Conservation (phyloP, 139 green algal genomes). For the Chlorella sorokiniana region DNA sequence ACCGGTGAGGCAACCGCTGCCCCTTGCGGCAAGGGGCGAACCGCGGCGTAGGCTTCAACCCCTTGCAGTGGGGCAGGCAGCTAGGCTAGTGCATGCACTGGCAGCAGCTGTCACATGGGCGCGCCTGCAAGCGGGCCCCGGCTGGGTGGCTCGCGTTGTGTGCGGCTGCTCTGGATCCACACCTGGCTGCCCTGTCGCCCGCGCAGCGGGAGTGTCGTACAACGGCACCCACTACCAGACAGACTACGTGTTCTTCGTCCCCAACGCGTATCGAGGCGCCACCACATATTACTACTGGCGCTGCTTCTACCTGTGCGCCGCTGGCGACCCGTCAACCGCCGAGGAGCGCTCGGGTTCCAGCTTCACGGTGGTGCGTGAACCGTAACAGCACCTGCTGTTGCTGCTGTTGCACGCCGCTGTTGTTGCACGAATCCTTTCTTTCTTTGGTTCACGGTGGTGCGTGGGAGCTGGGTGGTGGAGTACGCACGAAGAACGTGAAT, state of each 20-base stretch:
- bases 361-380: slow-evolving; percentile 21
- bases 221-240: background rate
- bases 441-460: too few relatives aligned
- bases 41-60: too few relatives aligned
- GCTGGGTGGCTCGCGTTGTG: background rate
- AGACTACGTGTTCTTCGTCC: background rate
- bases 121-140: too few relatives aligned
- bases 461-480: background rate
- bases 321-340: background rate
- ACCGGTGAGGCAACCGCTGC: background rate
- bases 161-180: background rate
- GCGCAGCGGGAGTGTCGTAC: background rate
- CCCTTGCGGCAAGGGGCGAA: too few relatives aligned
- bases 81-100: too few relatives aligned
- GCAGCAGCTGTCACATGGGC: background rate
- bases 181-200: background rate
- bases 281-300: slow-evolving; percentile 4
- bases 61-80: too few relatives aligned
- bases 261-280: background rate
- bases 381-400: too few relatives aligned
- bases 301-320: slow-evolving; percentile 12
- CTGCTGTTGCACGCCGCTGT: too few relatives aligned
- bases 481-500: background rate
- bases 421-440: too few relatives aligned
- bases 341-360: background rate